phyloP scores from a whole-genome alignment of 805 yeast species.

The Kuraishia hungarica region DNA sequence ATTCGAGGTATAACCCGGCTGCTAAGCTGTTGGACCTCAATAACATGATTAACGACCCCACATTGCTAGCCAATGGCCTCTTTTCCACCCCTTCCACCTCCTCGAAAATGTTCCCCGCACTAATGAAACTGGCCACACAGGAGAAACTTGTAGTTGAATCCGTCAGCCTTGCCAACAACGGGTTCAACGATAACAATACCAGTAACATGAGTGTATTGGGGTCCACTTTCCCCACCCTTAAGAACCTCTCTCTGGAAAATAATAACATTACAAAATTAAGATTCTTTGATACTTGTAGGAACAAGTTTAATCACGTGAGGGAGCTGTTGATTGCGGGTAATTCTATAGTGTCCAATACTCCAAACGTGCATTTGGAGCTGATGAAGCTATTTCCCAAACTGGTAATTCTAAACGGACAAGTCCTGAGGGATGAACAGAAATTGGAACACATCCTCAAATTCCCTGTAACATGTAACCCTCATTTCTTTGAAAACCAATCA shows the following conservation, averaged over 20 bases:
- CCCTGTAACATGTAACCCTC: conserved; percentile 45
- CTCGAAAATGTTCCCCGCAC: conserved; percentile 82
- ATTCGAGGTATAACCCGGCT: conserved; percentile 57
- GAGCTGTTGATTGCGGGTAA: conserved; percentile 76
- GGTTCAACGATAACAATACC: conserved; percentile 48
- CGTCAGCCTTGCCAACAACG: conserved; percentile 61
- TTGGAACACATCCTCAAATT: conserved; percentile 41
- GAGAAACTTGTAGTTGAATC: conserved; percentile 50
- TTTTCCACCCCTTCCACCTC: conserved; percentile 34
- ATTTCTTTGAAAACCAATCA: conserved; percentile 75
- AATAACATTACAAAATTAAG: conserved; percentile 56
- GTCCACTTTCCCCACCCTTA: conserved; percentile 62
- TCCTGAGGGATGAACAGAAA: conserved; percentile 66
- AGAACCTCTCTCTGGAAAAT: conserved; percentile 73
- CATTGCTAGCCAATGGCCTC: conserved; percentile 51
- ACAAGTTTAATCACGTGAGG: conserved; percentile 62
- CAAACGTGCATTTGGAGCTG: conserved; percentile 49
- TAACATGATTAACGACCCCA: conserved; percentile 53
- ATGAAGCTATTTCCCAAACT: conserved; percentile 73
- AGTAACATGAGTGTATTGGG: conserved; percentile 54
- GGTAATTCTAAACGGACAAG: conserved; percentile 66
- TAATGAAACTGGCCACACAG: conserved; percentile 70
- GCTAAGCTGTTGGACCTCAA: conserved; percentile 63
- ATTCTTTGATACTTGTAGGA: conserved; percentile 65
- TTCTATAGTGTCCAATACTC: conserved; percentile 47